Evolutionary conservation across 441 rosid species (phyloP).

Genomic region (Theobroma grandiflorum): DNA sequence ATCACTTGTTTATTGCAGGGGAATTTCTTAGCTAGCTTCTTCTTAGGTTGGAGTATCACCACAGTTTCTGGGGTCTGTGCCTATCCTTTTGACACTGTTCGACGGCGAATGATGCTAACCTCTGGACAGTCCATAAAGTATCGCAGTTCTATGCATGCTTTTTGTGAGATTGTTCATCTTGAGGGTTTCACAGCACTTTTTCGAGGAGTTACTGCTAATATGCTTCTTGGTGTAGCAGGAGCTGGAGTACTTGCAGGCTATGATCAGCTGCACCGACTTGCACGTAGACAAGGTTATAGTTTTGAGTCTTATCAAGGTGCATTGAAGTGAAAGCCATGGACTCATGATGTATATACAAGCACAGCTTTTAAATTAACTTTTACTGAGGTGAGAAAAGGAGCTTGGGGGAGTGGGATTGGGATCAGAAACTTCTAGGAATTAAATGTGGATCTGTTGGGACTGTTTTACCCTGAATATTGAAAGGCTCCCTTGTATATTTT

Average conservation of each 20-base stretch:
- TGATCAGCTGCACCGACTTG: conserved; percentile 82
- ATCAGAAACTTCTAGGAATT: not conserved
- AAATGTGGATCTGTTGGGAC: not conserved
- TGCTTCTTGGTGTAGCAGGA: conserved; percentile 96
- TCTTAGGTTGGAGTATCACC: conserved; percentile 93
- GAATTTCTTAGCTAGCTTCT: conserved; percentile 85
- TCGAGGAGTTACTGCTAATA: conserved; percentile 88
- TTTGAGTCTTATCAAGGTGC: conserved; percentile 41
- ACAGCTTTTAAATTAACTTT: conserved; percentile 2
- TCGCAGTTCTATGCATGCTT: conserved; percentile 63
- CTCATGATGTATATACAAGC: conserved; percentile 7
- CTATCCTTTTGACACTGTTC: conserved; percentile 87
- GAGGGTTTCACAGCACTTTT: conserved; percentile 83
- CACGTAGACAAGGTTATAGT: conserved; percentile 47
- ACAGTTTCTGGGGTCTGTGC: conserved; percentile 86
- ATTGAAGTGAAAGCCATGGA: conserved; percentile 40
- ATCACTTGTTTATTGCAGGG: conserved; percentile 54
- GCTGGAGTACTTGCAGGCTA: conserved; percentile 96
- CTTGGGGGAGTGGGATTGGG: not conserved
- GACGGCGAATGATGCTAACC: conserved; percentile 97
- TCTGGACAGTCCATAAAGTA: conserved; percentile 84
- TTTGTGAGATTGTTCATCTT: conserved; percentile 57
- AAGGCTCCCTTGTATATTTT: not conserved
- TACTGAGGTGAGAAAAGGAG: not conserved
- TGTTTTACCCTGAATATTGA: not conserved